Conservation (phyloP, 148 eudicot genomes). For the Spergularia bocconei region DNA sequence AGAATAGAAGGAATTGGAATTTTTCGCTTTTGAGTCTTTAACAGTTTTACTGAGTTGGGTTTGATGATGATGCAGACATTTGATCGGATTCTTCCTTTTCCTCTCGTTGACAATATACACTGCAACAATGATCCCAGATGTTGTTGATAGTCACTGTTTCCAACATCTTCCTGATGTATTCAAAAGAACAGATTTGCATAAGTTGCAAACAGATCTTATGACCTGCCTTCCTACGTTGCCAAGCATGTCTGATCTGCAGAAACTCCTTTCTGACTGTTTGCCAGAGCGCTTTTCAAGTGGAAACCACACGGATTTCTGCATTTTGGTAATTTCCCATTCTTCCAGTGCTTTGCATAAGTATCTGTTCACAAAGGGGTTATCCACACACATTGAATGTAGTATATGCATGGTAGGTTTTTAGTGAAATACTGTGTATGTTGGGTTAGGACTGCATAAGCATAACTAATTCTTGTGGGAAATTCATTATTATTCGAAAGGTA, state of each 20-base stretch:
- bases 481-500: too few species aligned
- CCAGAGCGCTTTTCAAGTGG: constrained; percentile 67
- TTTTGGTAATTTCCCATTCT: constrained; percentile 50
- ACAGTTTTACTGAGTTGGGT: background rate
- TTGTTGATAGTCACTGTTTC: constrained; percentile 60
- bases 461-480: background rate
- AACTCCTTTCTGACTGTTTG: constrained; percentile 71
- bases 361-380: background rate
- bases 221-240: constrained; percentile 80
- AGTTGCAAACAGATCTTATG: constrained; percentile 57
- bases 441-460: too few species aligned
- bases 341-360: background rate
- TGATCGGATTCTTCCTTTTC: constrained; percentile 95
- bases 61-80: constrained; percentile 59
- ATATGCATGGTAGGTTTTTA: too few species aligned
- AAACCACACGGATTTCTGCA: constrained; percentile 61
- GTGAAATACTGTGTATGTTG: too few species aligned
- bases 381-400: too few species aligned
- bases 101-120: constrained; percentile 82
- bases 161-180: constrained; percentile 64
- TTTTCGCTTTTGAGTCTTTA: too few species aligned
- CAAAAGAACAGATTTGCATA: constrained; percentile 63
- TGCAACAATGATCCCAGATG: constrained; percentile 67
- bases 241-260: constrained; percentile 64
- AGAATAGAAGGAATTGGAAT: background rate